Evolutionary conservation across 768 basidiomycete species (phyloP), one percentile per base, ranked within the genome.

Genomic region (Mycena indigotica): DNA sequence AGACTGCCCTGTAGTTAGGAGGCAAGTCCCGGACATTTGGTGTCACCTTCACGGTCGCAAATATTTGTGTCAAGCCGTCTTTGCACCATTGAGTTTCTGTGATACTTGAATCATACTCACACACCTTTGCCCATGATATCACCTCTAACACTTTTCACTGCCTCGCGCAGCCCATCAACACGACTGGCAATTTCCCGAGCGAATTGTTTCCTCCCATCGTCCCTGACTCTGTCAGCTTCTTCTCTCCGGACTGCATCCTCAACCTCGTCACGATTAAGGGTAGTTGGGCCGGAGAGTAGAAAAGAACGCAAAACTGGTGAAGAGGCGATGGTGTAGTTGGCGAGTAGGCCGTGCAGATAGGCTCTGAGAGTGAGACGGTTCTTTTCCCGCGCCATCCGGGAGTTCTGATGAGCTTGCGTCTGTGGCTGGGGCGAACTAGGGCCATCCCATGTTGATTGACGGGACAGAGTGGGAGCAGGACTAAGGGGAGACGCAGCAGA

Each of bases 321-420:
- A 41, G 89, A 88, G 3, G 89, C 87, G n/a, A 97, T 80, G 21
- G 79, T 77, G 1, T 86, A 83, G 1, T 85, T 85, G 23, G 84
- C 72, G 53, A 98, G 78, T 26, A 99, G 76, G 1, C 84, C 72
- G 62, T 92, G 89, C n/a, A 99, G 81, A 73, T 98, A 98, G 0
- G 94, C 87, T 19, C 97, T 86, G 17, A 99, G 83, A 0, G 97
- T 98, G 3, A 99, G 78, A 15, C 97, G 80, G 66, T 99, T 99
- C 81, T 95, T 96, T 71, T 99, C 97, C 24, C 97, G 80, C 1
- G 93, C 79, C 21, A 96, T 79, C 29, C 85, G 84, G 21, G 80
- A 77, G 25, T 76, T 63, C 10, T 63, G 62, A 0, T 63, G 70
- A 24, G 63, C 60, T 19, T 63, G 55, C 50, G 58, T 63, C 15